phyloP scores from a whole-genome alignment of 257 asterid species.

The Solanum ossicruentum region DNA sequence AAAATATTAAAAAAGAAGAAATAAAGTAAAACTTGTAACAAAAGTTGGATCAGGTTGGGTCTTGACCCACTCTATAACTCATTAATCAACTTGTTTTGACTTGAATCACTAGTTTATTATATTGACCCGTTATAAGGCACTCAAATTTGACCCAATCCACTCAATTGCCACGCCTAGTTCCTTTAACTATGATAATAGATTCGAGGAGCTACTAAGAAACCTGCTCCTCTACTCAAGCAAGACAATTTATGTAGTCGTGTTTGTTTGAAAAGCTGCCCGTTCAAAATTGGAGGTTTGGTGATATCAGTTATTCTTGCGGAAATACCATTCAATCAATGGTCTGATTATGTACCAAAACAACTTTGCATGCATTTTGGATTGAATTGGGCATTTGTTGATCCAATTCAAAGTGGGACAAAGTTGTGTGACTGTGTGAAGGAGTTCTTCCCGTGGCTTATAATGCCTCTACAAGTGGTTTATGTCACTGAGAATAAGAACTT shows the following conservation, averaged over 20 bases:
- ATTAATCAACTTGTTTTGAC: too few relatives aligned
- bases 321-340: background rate
- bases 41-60: too few relatives aligned
- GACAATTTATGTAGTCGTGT: slow-evolving; percentile 57
- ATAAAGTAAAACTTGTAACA: too few relatives aligned
- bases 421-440: slow-evolving; percentile 79
- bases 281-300: slow-evolving; percentile 63
- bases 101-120: background rate
- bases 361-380: slow-evolving; percentile 69
- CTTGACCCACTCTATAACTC: too few relatives aligned
- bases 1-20: too few relatives aligned
- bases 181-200: slow-evolving; percentile 53
- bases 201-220: slow-evolving; percentile 49
- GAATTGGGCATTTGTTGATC: slow-evolving; percentile 91
- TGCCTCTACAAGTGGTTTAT: slow-evolving; percentile 76
- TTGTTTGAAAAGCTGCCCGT: slow-evolving; percentile 65
- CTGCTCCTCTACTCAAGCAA: slow-evolving; percentile 40
- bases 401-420: slow-evolving; percentile 48
- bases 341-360: background rate
- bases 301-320: background rate
- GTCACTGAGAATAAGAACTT: slow-evolving; percentile 35
- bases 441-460: slow-evolving; percentile 77
- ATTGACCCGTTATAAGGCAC: too few relatives aligned
- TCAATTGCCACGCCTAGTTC: slow-evolving; percentile 3
- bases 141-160: too few relatives aligned